phyloP scores from a whole-genome alignment of 2,329 filamentous ascomycete genomes.

The Trichophaea hybrida region DNA sequence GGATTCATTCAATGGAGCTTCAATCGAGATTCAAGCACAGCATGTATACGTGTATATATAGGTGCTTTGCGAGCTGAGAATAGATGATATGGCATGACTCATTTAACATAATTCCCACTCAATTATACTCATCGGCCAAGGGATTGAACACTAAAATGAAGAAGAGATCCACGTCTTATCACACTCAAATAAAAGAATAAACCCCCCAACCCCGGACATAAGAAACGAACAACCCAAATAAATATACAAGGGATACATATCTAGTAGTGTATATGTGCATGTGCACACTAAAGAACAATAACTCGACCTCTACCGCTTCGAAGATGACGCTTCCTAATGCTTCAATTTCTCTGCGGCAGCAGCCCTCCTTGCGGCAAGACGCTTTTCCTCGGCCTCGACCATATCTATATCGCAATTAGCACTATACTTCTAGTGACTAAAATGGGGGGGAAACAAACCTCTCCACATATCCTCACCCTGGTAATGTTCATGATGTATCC shows the following conservation, averaged over 20 bases:
- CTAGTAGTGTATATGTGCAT: background rate
- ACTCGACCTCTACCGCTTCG: background rate
- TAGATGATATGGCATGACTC: too few species aligned
- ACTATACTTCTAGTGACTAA: background rate
- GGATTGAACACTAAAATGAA: too few species aligned
- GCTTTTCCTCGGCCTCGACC: slow-evolving; percentile 25
- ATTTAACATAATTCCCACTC: too few species aligned
- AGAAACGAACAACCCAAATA: slow-evolving; percentile 6
- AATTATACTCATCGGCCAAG: too few species aligned
- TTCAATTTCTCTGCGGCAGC: slow-evolving; percentile 9
- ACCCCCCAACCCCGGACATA: background rate
- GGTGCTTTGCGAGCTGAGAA: too few species aligned
- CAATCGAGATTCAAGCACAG: too few species aligned
- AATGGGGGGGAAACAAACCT: slow-evolving; percentile 39
- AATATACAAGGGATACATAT: slow-evolving; percentile 1
- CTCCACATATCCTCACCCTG: slow-evolving; percentile 87
- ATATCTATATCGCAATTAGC: slow-evolving; percentile 22
- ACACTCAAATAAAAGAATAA: slow-evolving; percentile 2
- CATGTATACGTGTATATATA: too few species aligned
- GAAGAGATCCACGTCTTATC: background rate
- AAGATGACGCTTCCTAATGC: background rate
- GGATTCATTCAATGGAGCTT: too few species aligned
- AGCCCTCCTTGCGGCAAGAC: slow-evolving; percentile 20
- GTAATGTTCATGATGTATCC: slow-evolving; percentile 73
- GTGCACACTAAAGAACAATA: background rate